Evolutionary conservation across 2,329 filamentous ascomycete genomes (phyloP), one percentile per base, ranked within the genome.

Genomic region (Pestalotiopsis fici): DNA sequence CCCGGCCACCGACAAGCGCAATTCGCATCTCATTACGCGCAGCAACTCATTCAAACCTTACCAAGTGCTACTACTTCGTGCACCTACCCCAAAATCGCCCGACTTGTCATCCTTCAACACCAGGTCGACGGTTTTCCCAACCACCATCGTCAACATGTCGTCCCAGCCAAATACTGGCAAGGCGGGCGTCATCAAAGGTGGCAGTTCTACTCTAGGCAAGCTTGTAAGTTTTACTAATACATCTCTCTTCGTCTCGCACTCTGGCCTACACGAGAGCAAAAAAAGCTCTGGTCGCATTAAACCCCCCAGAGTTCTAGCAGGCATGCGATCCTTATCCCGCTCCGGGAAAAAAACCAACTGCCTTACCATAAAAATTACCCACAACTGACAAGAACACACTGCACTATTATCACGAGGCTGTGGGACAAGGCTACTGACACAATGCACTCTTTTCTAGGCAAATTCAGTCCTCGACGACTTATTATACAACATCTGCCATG

Each of bases 401-500:
- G 57, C 57, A 35, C 57, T 39, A 60, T 28, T 66, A 63, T 66
- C 35, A 66, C 63, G 31, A 59, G 66, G 64, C 59, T 62, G 15
- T 55, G 28, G 21, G 35, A 67, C 39, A 54, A 61, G 37, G 55
- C 27, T 65, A 39, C 43, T 67, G 39, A 67, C 47, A 35, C 39
- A 50, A 57, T 7, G 28, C 55, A 64, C 56, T 39, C 23, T 39
- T 59, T 67, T 67, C 35, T 71, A 91, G 89, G 83, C 89, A 70
- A 86, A 89, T 76, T 82, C 86, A 25, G 87, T 95, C 68, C 85
- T 95, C 74, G 91, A 94, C 74, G 92, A 95, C 75, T 81, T 91
- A 66, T 83, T 95, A 69, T 90, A 92, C 82, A 94, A 93, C 78
- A 87, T 95, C 74, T 86, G 95, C 72, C 90, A 92, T 78, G 91